Conservation (phyloP, 352 stramenopile genomes). For the Aphanomyces astaci region DNA sequence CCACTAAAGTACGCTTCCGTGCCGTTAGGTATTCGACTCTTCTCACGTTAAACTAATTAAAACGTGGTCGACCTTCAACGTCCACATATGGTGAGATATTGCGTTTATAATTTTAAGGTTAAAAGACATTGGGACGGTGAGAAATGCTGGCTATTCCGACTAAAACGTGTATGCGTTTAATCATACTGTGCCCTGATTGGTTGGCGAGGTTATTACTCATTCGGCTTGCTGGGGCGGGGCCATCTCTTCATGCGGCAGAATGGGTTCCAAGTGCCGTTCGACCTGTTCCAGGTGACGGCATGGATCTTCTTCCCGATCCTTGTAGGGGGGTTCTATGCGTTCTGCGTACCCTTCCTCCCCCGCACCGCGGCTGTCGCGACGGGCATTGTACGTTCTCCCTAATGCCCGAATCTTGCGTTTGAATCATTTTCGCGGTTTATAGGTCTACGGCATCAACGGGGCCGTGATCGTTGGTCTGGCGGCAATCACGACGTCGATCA, state of each 20-base stretch:
- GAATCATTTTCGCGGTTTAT: background rate
- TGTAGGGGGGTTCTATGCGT: constrained; percentile 75
- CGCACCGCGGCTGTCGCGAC: constrained; percentile 37
- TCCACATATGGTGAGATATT: too few species aligned
- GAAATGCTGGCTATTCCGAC: background rate
- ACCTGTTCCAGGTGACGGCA: constrained; percentile 71
- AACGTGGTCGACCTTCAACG: background rate
- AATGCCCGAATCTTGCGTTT: too few species aligned
- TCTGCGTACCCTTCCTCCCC: constrained; percentile 65
- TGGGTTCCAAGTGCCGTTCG: constrained; percentile 73
- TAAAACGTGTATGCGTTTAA: background rate
- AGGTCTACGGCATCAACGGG: constrained; percentile 43
- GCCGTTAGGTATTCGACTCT: background rate
- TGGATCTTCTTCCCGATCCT: constrained; percentile 76
- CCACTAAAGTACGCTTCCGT: background rate
- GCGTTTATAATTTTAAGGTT: too few species aligned
- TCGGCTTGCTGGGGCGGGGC: background rate
- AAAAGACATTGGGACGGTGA: too few species aligned
- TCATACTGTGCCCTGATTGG: background rate
- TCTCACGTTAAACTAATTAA: background rate
- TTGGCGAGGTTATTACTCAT: background rate
- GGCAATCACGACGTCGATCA: constrained; percentile 50
- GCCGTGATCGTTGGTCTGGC: constrained; percentile 49
- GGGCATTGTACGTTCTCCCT: constrained; percentile 37
- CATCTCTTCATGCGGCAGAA: constrained; percentile 47